Conservation (phyloP, 805 yeast genomes). For the Metschnikowia shivogae region DNA sequence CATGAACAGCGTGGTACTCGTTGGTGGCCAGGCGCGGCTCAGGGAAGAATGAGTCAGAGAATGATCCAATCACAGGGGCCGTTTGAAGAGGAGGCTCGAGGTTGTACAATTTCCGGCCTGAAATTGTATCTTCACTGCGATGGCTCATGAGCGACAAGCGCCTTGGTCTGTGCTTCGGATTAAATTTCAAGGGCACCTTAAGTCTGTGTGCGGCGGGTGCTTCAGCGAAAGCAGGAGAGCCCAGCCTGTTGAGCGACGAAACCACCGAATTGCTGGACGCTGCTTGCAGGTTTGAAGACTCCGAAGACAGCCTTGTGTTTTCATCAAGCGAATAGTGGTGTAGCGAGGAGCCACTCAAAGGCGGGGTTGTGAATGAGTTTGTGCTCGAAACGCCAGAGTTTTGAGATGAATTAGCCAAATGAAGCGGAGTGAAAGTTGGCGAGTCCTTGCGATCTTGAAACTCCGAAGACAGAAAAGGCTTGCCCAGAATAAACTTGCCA, state of each 20-base stretch:
- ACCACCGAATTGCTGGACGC: constrained; percentile 2
- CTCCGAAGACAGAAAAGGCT: not conserved
- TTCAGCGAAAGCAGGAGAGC: constrained; percentile 7
- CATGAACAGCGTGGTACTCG: not conserved
- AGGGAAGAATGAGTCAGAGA: constrained; percentile 5
- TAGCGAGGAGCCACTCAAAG: constrained; percentile 1
- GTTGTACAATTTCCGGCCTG: not conserved
- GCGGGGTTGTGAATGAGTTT: not conserved
- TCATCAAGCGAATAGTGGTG: not conserved
- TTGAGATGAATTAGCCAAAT: not conserved
- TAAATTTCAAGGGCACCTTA: constrained; percentile 22
- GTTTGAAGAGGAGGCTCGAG: constrained; percentile 18
- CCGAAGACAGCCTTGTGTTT: not conserved
- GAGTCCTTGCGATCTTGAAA: not conserved
- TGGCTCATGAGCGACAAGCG: constrained; percentile 34
- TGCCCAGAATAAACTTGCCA: not conserved
- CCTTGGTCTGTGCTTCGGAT: constrained; percentile 38
- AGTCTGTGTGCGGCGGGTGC: constrained; percentile 4
- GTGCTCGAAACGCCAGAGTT: not conserved
- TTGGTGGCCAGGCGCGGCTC: constrained; percentile 16
- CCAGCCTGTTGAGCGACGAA: not conserved
- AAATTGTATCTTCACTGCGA: constrained; percentile 4
- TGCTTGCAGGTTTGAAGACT: not conserved
- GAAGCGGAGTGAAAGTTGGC: not conserved
- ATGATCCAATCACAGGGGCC: constrained; percentile 23